Conservation (phyloP, 306 rosid genomes). For the Cicer arietinum region DNA sequence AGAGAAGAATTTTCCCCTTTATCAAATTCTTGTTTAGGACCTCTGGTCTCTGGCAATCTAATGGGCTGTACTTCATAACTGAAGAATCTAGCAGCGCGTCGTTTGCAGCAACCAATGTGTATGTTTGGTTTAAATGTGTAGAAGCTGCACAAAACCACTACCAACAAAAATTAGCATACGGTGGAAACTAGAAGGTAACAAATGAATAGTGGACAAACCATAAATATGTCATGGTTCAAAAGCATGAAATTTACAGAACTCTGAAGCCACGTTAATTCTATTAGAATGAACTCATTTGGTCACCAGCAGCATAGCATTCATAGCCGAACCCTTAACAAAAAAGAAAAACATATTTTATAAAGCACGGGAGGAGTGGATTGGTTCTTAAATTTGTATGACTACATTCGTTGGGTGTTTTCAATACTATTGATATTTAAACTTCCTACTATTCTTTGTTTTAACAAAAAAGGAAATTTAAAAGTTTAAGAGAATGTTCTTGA, state of each 20-base stretch:
- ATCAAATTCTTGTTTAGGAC: conserved; percentile 82
- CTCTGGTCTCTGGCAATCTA: conserved; percentile 96
- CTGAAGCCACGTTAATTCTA: conserved; percentile 5
- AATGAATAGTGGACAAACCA: conserved; percentile 14
- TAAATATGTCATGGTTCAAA: neutral
- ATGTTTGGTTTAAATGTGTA: conserved; percentile 73
- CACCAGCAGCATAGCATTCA: conserved; percentile 2
- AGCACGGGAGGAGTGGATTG: neutral
- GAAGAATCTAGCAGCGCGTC: conserved; percentile 93
- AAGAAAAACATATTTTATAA: neutral
- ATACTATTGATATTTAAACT: neutral
- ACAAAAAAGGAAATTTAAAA: conserved; percentile 10
- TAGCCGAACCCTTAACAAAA: conserved; percentile 3
- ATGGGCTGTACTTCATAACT: conserved; percentile 73
- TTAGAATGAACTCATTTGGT: neutral
- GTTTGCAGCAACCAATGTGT: conserved; percentile 85
- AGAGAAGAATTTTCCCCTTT: conserved; percentile 92
- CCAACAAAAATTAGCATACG: conserved; percentile 32
- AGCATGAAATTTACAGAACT: conserved; percentile 36
- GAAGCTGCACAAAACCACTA: conserved; percentile 68
- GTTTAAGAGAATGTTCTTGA: conserved; percentile 15
- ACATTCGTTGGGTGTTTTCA: conserved; percentile 10
- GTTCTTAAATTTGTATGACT: neutral
- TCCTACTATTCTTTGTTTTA: conserved; percentile 1
- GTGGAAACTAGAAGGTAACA: conserved; percentile 31